Evolutionary conservation across 2,329 filamentous ascomycete species (phyloP).

Genomic region (Xylaria sp.): DNA sequence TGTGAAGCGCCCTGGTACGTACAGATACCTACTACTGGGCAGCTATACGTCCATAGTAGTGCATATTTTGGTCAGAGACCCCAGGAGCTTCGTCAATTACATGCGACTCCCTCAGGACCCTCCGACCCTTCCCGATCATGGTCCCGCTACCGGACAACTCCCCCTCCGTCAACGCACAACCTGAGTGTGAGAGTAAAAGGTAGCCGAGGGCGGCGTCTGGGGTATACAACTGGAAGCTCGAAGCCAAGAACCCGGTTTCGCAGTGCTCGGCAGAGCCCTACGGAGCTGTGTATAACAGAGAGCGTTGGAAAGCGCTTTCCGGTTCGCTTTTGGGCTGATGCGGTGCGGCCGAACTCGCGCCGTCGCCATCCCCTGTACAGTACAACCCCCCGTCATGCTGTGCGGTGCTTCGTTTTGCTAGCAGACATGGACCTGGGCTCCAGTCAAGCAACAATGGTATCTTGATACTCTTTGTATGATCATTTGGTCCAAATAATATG

Average conservation of each 20-base stretch:
- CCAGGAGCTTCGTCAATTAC: not conserved
- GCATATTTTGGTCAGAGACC: not conserved
- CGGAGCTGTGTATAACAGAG: not conserved
- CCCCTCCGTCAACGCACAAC: not conserved
- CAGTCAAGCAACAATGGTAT: no score
- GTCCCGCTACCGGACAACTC: not conserved
- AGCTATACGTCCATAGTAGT: no score
- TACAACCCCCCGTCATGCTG: not conserved
- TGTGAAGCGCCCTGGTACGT: no score
- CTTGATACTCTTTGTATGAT: no score
- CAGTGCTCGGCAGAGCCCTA: not conserved
- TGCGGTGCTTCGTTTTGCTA: not conserved
- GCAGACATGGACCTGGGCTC: not conserved
- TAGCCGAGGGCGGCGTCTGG: not conserved
- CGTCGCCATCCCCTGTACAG: not conserved
- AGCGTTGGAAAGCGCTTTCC: not conserved
- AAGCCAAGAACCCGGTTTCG: conserved; percentile 12
- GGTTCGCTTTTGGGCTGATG: not conserved
- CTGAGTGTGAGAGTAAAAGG: not conserved
- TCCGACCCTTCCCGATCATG: not conserved
- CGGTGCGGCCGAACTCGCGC: conserved; percentile 18
- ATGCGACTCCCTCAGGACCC: no score
- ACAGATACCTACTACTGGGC: no score
- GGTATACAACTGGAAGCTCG: not conserved
- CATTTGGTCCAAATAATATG: conserved; percentile 12